A percentile compares a stretch with the other conserved stretches of the same genome.
Evolutionary conservation across 176 grass and related monocot species (phyloP).

Genomic region (Urochloa ruziziensis): DNA sequence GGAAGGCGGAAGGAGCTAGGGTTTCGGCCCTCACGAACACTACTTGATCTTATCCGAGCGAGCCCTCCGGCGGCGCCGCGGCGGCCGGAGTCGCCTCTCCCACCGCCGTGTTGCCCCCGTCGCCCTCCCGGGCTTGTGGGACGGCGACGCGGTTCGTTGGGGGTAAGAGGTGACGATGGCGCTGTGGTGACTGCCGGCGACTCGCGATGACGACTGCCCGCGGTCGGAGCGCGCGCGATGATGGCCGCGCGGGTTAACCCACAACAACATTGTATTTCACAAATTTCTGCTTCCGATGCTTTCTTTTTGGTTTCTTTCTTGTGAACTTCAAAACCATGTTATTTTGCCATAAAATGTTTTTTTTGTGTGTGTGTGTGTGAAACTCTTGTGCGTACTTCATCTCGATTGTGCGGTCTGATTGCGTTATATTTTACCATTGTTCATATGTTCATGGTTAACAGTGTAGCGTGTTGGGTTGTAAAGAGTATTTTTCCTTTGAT

Average conservation of each 20-base stretch:
- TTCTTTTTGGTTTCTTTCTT: background rate
- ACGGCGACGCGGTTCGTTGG: conserved; percentile 3
- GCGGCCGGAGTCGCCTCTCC: conserved; percentile 21
- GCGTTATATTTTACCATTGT: no score
- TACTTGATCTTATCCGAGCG: conserved; percentile 60
- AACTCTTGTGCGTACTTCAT: no score
- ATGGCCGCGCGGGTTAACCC: conserved; percentile 44
- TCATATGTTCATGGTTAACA: no score
- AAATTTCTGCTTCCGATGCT: background rate
- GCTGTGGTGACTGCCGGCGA: background rate
- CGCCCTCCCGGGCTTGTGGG: background rate
- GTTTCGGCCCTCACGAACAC: conserved; percentile 38
- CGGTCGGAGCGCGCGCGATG: conserved; percentile 52
- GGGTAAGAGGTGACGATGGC: background rate
- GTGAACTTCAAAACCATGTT: background rate
- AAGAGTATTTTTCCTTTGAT: no score
- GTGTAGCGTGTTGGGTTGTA: no score
- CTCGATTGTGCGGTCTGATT: no score
- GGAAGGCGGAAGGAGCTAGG: background rate
- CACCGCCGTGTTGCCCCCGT: background rate
- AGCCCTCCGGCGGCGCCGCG: conserved; percentile 19
- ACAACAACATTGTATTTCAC: background rate
- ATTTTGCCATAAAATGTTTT: background rate
- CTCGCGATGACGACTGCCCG: conserved; percentile 47
- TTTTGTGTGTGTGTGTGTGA: background rate